Percentiles rank a stretch among this genome's conserved stretches.
Conservation (phyloP, 2,329 filamentous ascomycete species). For the Pestalotiopsis fici region DNA sequence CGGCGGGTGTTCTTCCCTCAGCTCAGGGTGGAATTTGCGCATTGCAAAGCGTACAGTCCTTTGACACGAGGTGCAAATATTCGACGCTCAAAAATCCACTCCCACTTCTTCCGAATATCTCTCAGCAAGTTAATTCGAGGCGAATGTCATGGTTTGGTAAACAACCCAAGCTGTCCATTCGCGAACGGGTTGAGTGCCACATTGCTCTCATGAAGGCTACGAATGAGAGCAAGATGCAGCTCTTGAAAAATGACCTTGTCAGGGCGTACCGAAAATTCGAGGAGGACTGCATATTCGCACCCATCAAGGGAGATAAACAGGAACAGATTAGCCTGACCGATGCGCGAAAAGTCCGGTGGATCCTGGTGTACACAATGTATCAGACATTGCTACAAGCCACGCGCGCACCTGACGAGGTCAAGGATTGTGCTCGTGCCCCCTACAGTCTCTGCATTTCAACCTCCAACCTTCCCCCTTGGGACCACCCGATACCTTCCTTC, state of each 20-base stretch:
- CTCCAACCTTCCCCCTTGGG: slow-evolving; percentile 47
- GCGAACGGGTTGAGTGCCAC: slow-evolving; percentile 50
- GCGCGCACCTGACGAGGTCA: slow-evolving; percentile 61
- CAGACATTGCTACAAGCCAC: slow-evolving; percentile 72
- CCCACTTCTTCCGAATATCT: slow-evolving; percentile 62
- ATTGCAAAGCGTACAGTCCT: slow-evolving; percentile 66
- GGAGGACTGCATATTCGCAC: slow-evolving; percentile 51
- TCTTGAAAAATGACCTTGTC: slow-evolving; percentile 59
- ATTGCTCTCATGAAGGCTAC: slow-evolving; percentile 54
- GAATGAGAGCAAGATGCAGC: slow-evolving; percentile 39
- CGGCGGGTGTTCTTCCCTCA: slow-evolving; percentile 50
- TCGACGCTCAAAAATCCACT: slow-evolving; percentile 63
- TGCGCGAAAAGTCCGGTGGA: slow-evolving; percentile 77
- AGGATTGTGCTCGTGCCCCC: slow-evolving; percentile 51
- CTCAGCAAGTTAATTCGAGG: slow-evolving; percentile 21
- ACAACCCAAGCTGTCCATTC: slow-evolving; percentile 43
- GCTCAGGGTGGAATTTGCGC: slow-evolving; percentile 70
- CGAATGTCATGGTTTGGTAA: slow-evolving; percentile 43
- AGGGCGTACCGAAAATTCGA: slow-evolving; percentile 72
- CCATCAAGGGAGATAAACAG: slow-evolving; percentile 53
- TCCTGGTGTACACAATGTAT: slow-evolving; percentile 71
- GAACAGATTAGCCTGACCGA: slow-evolving; percentile 64
- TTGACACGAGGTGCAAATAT: slow-evolving; percentile 64
- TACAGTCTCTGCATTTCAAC: slow-evolving; percentile 57
- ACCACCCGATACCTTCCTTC: slow-evolving; percentile 25